Base-by-base conservation (phyloP, 208 protist species). In the Crithidia acanthocephali region DNA sequence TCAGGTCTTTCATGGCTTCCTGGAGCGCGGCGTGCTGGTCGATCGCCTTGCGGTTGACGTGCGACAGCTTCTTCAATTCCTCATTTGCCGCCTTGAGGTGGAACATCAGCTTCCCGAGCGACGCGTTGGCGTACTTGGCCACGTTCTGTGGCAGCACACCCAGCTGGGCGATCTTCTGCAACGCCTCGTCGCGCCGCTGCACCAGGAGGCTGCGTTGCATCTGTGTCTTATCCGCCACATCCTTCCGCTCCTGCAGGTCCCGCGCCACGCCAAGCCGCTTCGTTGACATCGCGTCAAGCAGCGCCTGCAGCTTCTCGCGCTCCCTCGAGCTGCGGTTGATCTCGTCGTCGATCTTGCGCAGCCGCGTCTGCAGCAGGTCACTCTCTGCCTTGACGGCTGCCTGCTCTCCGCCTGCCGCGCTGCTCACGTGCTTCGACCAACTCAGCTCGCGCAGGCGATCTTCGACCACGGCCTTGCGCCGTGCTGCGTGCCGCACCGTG, bases 1-100 rank as follows among this genome's bases (percentile, higher is more conserved):
- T 48, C 0, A 99, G 72, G 23, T 95, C 87, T 6, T 96, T 92
- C 48, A 82, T 81, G 28, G 97, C 79, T 47, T 99, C 91, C 32
- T 83, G 74, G 30, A 99, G 95, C 35, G 75, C 76, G 8, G 84
- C 81, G 72, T 99, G 98, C 83, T 99, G 99, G 57, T 99, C 98
- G 13, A 99, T 42, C 5, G 99, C 98, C 76, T 99, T 99, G 71
- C 99, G 98, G 83, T 99, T 99, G 10, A 99, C 97, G 68, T 99
- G 96, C 40, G 84, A 81, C 78, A 95, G 97, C 60, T 89, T 90
- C 59, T 97, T 92, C 10, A 99, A 53, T 32, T 92, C 65, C 69
- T 93, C 85, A 66, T 96, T 96, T 13, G 80, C 85, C 27, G 72
- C 44, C 57, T 92, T 90, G 18, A 98, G 72, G 60, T 87, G 71